Evolutionary conservation across 2,329 filamentous ascomycete species (phyloP).

Genomic region (Penicillium sp.): DNA sequence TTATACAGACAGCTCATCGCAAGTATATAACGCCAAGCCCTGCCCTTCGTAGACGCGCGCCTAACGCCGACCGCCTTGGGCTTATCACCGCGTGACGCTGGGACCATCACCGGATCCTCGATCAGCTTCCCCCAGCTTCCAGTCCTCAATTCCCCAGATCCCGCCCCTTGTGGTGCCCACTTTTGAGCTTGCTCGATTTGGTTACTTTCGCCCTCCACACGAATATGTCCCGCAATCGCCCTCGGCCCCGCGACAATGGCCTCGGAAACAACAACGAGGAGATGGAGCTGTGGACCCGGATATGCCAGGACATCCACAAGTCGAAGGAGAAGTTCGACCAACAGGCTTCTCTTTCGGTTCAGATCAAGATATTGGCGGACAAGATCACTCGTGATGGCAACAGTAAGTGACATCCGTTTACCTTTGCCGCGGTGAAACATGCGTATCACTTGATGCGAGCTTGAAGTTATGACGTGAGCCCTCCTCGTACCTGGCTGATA

Average conservation of each 20-base stretch:
- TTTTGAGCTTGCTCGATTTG: neutral
- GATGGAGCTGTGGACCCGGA: conserved; percentile 51
- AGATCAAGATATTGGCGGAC: conserved; percentile 48
- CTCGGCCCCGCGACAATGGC: conserved; percentile 47
- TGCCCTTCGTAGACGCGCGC: conserved; percentile 15
- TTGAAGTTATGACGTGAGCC: conserved; percentile 4
- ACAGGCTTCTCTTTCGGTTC: conserved; percentile 43
- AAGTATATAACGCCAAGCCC: conserved; percentile 3
- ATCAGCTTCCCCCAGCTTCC: conserved; percentile 7
- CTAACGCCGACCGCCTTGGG: conserved; percentile 19
- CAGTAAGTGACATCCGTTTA: conserved; percentile 38
- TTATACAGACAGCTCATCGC: no score
- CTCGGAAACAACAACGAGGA: conserved; percentile 50
- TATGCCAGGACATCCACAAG: conserved; percentile 47
- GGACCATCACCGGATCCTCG: conserved; percentile 3
- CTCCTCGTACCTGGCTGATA: conserved; percentile 17
- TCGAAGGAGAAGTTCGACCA: conserved; percentile 51
- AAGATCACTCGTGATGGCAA: conserved; percentile 48
- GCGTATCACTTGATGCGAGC: conserved; percentile 9
- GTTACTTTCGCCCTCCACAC: neutral
- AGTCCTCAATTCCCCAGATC: conserved; percentile 4
- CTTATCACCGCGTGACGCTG: conserved; percentile 13
- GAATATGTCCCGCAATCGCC: conserved; percentile 49
- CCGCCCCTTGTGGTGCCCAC: conserved; percentile 1
- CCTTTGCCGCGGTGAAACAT: neutral